phyloP scores from a whole-genome alignment of 1,284 basidiomycete genomes.

The Neolentinus lepideus region DNA sequence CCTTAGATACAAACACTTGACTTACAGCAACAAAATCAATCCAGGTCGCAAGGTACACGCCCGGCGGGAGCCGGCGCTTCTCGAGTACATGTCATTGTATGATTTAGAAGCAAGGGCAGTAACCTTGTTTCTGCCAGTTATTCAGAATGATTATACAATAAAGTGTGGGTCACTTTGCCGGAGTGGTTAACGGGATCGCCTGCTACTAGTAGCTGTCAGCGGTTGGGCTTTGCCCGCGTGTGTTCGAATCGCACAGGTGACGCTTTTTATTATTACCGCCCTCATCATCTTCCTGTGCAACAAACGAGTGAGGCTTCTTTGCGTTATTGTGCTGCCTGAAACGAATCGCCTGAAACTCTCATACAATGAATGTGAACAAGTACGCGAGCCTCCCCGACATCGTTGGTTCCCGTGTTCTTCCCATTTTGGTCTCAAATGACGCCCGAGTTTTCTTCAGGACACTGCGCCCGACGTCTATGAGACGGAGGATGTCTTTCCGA shows the following conservation, averaged over 20 bases:
- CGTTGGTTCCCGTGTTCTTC: constrained; percentile 35
- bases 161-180: constrained; percentile 63
- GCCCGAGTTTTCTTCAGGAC: constrained; percentile 44
- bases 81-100: no score
- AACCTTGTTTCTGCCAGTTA: no score
- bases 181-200: constrained; percentile 91
- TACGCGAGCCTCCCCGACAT: constrained; percentile 90
- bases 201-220: constrained; percentile 54
- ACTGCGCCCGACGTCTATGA: constrained; percentile 91
- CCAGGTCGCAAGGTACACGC: no score
- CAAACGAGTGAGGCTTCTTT: background rate
- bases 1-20: no score
- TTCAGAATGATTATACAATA: no score
- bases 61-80: no score
- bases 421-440: constrained; percentile 1
- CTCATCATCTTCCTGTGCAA: background rate
- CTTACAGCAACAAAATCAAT: no score
- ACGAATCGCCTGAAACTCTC: background rate
- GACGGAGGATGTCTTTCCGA: constrained; percentile 71
- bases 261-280: constrained; percentile 38
- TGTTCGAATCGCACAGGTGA: constrained; percentile 87
- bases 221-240: constrained; percentile 80
- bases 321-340: background rate
- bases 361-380: constrained; percentile 39
- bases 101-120: no score